Evolutionary conservation across 768 basidiomycete genomes (phyloP).

Genomic region (Melanogaster broomeanus): DNA sequence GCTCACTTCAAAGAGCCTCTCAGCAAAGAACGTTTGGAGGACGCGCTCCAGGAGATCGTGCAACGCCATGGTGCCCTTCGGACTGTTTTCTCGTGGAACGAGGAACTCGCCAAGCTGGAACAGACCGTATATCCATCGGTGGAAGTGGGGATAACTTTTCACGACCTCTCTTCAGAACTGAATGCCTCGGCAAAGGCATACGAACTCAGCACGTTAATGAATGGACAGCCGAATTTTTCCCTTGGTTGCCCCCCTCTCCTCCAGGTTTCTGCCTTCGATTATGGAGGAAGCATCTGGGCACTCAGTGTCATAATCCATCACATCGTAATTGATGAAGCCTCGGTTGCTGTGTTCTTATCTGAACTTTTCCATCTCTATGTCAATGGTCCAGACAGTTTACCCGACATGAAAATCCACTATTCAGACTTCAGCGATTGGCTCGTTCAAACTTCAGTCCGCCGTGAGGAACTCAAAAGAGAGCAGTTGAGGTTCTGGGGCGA

Average conservation of each 20-base stretch:
- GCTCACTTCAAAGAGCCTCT: conserved; percentile 1
- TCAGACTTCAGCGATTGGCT: conserved; percentile 17
- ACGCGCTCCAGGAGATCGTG: conserved; percentile 10
- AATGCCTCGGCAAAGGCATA: conserved; percentile 10
- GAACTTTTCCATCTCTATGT: conserved; percentile 9
- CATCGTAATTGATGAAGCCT: conserved; percentile 17
- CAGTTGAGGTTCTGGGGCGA: conserved; percentile 9
- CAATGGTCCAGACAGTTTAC: conserved; percentile 7
- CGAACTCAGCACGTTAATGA: conserved; percentile 5
- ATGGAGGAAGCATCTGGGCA: conserved; percentile 10
- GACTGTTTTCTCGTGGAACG: conserved; percentile 12
- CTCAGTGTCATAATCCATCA: conserved; percentile 14
- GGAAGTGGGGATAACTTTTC: conserved; percentile 1
- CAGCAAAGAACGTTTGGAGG: conserved; percentile 8
- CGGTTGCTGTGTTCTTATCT: conserved; percentile 14
- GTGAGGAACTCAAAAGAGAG: conserved; percentile 3
- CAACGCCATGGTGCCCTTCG: conserved; percentile 15
- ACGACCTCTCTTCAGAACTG: conserved; percentile 9
- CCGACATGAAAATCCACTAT: conserved; percentile 10
- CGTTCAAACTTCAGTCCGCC: conserved; percentile 4
- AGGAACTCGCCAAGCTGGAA: conserved; percentile 8
- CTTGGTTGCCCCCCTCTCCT: conserved; percentile 8
- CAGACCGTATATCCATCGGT: conserved; percentile 13
- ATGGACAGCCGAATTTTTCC: conserved; percentile 11
- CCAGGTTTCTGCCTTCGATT: conserved; percentile 7